phyloP scores from a whole-genome alignment of 2,329 filamentous ascomycete species.

The Penicillium freii region DNA sequence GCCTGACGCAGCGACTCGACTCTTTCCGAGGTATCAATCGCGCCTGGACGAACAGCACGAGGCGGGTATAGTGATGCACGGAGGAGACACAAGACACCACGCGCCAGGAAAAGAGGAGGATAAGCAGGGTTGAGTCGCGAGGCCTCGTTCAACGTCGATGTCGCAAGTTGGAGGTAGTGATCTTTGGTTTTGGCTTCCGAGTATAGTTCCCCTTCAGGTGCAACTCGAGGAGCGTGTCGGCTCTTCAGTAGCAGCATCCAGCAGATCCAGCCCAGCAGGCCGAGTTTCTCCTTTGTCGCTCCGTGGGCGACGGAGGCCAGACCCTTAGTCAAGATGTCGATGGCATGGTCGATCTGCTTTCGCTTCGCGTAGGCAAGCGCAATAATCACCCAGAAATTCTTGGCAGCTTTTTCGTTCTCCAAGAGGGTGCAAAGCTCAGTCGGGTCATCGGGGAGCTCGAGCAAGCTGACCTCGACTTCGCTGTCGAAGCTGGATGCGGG shows the following conservation, averaged over 20 bases:
- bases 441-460: constrained; percentile 86
- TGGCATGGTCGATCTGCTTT: constrained; percentile 81
- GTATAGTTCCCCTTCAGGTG: constrained; percentile 61
- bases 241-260: constrained; percentile 92
- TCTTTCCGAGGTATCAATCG: constrained; percentile 66
- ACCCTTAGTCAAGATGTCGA: constrained; percentile 70
- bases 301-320: constrained; percentile 67
- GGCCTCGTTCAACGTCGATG: constrained; percentile 89
- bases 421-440: constrained; percentile 93
- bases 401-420: constrained; percentile 88
- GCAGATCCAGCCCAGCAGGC: constrained; percentile 78
- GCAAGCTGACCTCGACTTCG: constrained; percentile 87
- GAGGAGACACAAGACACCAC: constrained; percentile 83
- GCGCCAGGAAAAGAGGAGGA: constrained; percentile 83
- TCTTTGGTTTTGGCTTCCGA: constrained; percentile 88
- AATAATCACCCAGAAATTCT: constrained; percentile 97
- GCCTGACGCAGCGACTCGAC: constrained; percentile 80
- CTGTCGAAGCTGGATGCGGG: constrained; percentile 61
- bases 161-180: constrained; percentile 86
- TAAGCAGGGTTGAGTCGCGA: constrained; percentile 89
- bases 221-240: constrained; percentile 70
- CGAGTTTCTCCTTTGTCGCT: constrained; percentile 77
- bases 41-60: constrained; percentile 61
- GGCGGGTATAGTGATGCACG: constrained; percentile 80
- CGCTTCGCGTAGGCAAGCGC: constrained; percentile 96